Percentiles rank a stretch among this genome's conserved stretches.
phyloP scores from a whole-genome alignment of 139 green algal genomes.

The Mesotaenium endlicherianum region DNA sequence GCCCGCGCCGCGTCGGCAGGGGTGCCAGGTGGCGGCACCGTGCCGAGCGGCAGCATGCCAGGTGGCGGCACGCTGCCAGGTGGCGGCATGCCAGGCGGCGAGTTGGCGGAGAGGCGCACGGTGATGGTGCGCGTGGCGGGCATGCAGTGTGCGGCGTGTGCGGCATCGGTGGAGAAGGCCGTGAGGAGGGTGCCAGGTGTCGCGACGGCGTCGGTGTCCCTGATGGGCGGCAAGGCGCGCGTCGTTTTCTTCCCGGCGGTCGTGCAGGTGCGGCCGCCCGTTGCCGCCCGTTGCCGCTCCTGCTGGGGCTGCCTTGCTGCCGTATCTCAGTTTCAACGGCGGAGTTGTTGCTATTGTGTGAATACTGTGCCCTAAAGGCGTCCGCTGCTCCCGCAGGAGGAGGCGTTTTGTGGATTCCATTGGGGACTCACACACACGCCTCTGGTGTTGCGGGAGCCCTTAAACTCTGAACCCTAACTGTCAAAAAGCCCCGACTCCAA shows the following conservation, averaged over 20 bases:
- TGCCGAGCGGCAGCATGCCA: not conserved
- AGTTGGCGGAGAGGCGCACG: not conserved
- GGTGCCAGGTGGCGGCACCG: not conserved
- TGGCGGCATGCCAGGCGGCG: not conserved
- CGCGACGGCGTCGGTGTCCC: constrained; percentile 55
- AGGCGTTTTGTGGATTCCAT: too few relatives aligned
- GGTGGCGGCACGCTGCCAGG: not conserved
- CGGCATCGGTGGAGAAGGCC: constrained; percentile 67
- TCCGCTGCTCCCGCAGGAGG: too few relatives aligned
- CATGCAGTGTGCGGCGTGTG: constrained; percentile 83
- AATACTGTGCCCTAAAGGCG: too few relatives aligned
- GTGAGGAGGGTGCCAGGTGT: constrained; percentile 65
- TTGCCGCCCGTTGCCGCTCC: too few relatives aligned
- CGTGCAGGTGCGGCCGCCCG: constrained; percentile 33
- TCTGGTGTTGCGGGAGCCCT: too few relatives aligned
- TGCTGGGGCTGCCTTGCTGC: too few relatives aligned
- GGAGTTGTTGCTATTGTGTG: too few relatives aligned
- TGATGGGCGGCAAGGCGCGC: constrained; percentile 57
- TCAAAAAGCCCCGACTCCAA: too few relatives aligned
- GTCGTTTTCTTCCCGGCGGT: constrained; percentile 52
- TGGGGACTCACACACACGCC: too few relatives aligned
- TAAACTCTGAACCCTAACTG: too few relatives aligned
- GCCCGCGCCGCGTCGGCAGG: not conserved
- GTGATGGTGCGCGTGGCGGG: constrained; percentile 59
- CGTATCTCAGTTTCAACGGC: too few relatives aligned